Percentiles rank a stretch among this genome's conserved stretches.
Conservation (phyloP, 192 early-diverging fungal species). For the Dimargaris cristalligena region DNA sequence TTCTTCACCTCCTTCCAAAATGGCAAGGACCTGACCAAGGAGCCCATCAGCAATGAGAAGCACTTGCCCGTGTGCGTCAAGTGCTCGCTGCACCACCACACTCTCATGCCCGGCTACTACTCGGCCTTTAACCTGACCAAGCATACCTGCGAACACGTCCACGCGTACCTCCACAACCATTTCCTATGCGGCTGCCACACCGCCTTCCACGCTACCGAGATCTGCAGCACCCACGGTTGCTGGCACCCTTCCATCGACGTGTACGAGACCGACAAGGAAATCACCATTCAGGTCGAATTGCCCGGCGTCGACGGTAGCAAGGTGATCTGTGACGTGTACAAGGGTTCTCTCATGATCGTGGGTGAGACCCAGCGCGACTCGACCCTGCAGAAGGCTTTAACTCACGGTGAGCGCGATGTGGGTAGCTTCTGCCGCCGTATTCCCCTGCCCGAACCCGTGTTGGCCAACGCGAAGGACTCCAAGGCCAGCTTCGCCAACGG, state of each 20-base stretch:
- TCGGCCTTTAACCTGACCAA: conserved; percentile 7
- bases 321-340: conserved; percentile 9
- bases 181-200: conserved; percentile 7
- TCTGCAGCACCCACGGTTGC: conserved; percentile 9
- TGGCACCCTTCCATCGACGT: conserved; percentile 6
- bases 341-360: conserved; percentile 3
- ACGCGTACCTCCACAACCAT: conserved; percentile 9
- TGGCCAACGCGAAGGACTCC: conserved; percentile 6
- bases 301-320: conserved; percentile 4
- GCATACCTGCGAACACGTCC: conserved; percentile 10
- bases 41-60: conserved; percentile 8
- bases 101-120: conserved; percentile 4
- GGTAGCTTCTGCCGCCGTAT: conserved; percentile 6
- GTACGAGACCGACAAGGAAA: conserved; percentile 5
- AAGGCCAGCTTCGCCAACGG: conserved; percentile 6
- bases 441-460: neutral
- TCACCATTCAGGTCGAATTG: conserved; percentile 4
- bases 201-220: neutral
- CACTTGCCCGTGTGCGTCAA: conserved; percentile 6
- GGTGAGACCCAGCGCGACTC: conserved; percentile 1
- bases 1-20: conserved; percentile 5
- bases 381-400: neutral
- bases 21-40: conserved; percentile 7
- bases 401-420: conserved; percentile 6
- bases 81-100: conserved; percentile 6